Evolutionary conservation across 1,139 yeast genomes (phyloP), one percentile per base, ranked within the genome.

Genomic region (Yamadazyma songkhlaensis): DNA sequence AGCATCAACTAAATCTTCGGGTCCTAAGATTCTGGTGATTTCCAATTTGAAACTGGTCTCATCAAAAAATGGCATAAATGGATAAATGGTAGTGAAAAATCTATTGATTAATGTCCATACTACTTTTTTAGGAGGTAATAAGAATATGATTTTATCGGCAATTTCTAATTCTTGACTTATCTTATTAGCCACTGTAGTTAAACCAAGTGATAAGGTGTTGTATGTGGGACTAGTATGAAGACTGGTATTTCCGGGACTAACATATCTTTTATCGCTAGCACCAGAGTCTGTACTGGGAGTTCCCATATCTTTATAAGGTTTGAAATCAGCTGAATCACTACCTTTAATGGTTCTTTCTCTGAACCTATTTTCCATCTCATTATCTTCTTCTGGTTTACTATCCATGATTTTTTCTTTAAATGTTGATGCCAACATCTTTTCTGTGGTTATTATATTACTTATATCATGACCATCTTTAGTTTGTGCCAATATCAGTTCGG

Each of bases 41-140:
- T 59, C 56, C n/a, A 34, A 31, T 34, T 51, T 51, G 32, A 62
- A 56, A 2, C 48, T 46, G 8, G 34, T 46, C 48, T 79, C 79
- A 42, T 76, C 80, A 11, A 78, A 35, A 39, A 65, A 65, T 5
- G 84, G 82, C 45, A 67, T 52, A 35, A 68, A 67, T 0, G 78
- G 74, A 45, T 74, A 74, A 9, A 75, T 63, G 22, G 61, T 55
- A 2, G 50, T 51, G 50, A 77, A 77, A 47, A 65, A 78, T 30
- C 74, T 55, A 25, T 69, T 64, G 12, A 75, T 53, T 4, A 73
- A 59, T 12, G 64, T 46, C 81, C 81, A 76, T 2, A 75, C 48
- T 1, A 67, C 66, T 39, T 62, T 67, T 31, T 59, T 64, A 5
- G 51, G 53, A 0, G 84, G 84, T 24, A 78, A 50, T 2, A 66